Evolutionary conservation across 345 rosid species (phyloP), one percentile per base, ranked within the genome.

Genomic region (Populus davidiana): DNA sequence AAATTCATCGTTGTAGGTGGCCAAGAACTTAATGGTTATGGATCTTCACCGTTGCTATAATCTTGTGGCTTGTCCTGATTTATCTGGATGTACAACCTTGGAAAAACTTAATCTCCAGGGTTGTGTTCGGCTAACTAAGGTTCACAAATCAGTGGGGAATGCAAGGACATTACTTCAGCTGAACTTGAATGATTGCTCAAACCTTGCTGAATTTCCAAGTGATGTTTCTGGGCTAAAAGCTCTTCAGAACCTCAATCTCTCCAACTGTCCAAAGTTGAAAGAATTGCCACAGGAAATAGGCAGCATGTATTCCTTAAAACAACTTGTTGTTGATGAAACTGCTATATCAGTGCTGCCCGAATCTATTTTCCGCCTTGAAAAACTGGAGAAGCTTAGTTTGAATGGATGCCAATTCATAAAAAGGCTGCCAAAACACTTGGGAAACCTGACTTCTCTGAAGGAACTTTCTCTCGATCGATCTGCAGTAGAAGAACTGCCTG

Each of bases 381-480:
- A 86, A 27, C 91, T 88, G 63, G 89, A 88, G 78, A 83, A 75
- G 63, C 77, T 88, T n/a, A 87, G 79, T 79, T 75, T 89, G 43
- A 21, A 66, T 21, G 21, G 56, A 35, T 89, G 89, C 73, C 47
- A 1, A 4, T 72, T 16, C 3, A 41, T 86, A 20, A 85, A 82
- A 78, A 73, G 23, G 69, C 82, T 89, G 20, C 90, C 90, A 12
- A 16, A 29, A 25, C 67, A 38, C 49, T 66, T 85, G 3, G 92
- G 85, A 16, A 80, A 61, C 69, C 80, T 89, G 78, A 8, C 16
- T 41, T 81, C 88, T 38, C 80, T 89, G 13, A 86, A 76, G 63
- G 84, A 82, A 72, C 81, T 87, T 66, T 64, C 69, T 66, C 87
- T 89, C 38, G 14, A 81, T 71, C 2, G 25, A 2, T 80, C 90